These are phyloP conservation scores for Exophiala sp. DNA, from an alignment of 2,329 filamentous ascomycete genomes.

Conservation along the genomic window DNA sequence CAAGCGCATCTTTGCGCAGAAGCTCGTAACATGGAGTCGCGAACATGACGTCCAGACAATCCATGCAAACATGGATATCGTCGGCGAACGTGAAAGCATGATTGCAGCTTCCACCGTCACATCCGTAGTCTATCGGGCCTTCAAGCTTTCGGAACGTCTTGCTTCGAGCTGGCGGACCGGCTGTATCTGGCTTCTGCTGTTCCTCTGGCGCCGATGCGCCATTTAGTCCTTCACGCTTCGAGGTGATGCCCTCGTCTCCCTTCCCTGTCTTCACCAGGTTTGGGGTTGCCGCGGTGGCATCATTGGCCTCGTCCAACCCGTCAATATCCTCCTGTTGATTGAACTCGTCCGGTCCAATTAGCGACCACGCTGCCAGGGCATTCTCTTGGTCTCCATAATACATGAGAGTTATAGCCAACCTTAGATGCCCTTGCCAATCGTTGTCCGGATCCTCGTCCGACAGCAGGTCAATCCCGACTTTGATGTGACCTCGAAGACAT, in stretches of 20 bases:
- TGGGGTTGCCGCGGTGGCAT: not conserved
- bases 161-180: not conserved
- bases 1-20: conserved; percentile 10
- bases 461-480: conserved; percentile 30
- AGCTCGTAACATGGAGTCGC: conserved; percentile 25
- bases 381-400: conserved; percentile 30
- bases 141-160: not conserved
- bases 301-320: not conserved
- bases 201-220: not conserved
- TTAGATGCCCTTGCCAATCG: conserved; percentile 29
- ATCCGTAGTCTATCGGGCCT: conserved; percentile 10
- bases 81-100: conserved; percentile 27
- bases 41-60: conserved; percentile 30
- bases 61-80: conserved; percentile 31
- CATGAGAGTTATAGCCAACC: conserved; percentile 26
- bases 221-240: not conserved
- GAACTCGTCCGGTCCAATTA: conserved; percentile 23
- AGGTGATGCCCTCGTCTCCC: not conserved
- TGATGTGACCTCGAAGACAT: conserved; percentile 14
- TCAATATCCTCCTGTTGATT: conserved; percentile 2
- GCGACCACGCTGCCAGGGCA: conserved; percentile 30
- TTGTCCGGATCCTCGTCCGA: conserved; percentile 31
- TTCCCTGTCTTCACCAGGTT: not conserved
- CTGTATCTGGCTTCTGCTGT: not conserved
- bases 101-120: conserved; percentile 19